phyloP scores from a whole-genome alignment of 768 basidiomycete species.

The Auriscalpium vulgare region DNA sequence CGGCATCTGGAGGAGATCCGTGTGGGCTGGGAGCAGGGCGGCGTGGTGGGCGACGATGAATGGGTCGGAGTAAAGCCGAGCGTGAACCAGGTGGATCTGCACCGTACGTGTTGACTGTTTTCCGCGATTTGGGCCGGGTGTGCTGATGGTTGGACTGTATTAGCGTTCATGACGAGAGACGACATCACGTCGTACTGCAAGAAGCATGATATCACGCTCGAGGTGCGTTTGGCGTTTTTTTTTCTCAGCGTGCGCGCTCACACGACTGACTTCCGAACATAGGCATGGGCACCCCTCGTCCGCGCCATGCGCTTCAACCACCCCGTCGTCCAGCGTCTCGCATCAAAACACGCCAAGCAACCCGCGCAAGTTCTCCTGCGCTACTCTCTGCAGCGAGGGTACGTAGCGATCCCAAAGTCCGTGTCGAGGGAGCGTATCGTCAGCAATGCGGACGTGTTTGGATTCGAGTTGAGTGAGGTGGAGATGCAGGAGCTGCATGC shows the following conservation, averaged over 20 bases:
- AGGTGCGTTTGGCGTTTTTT: constrained; percentile 31
- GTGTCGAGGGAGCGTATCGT: constrained; percentile 43
- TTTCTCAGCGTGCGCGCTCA: background rate
- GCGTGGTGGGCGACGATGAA: no score
- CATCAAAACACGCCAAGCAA: constrained; percentile 46
- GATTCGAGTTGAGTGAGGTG: constrained; percentile 45
- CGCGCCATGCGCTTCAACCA: constrained; percentile 59
- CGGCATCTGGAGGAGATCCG: constrained; percentile 46
- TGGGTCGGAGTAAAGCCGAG: background rate
- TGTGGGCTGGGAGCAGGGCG: no score
- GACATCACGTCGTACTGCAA: constrained; percentile 56
- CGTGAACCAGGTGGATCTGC: constrained; percentile 36
- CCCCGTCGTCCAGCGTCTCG: constrained; percentile 38
- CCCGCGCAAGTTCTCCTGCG: constrained; percentile 57
- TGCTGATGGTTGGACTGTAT: no score
- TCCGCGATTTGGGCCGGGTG: no score
- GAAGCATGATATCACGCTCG: constrained; percentile 48
- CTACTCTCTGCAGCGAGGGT: constrained; percentile 69
- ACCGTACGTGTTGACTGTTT: constrained; percentile 25
- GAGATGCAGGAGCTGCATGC: constrained; percentile 45
- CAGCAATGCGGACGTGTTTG: constrained; percentile 53
- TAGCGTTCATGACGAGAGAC: constrained; percentile 53
- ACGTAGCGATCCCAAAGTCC: constrained; percentile 61
- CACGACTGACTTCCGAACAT: constrained; percentile 16
- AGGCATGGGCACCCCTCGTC: constrained; percentile 73